Percentiles rank a stretch among this genome's conserved stretches.
Conservation (phyloP, 2,329 filamentous ascomycete genomes). For the Penicillium janthinellum region DNA sequence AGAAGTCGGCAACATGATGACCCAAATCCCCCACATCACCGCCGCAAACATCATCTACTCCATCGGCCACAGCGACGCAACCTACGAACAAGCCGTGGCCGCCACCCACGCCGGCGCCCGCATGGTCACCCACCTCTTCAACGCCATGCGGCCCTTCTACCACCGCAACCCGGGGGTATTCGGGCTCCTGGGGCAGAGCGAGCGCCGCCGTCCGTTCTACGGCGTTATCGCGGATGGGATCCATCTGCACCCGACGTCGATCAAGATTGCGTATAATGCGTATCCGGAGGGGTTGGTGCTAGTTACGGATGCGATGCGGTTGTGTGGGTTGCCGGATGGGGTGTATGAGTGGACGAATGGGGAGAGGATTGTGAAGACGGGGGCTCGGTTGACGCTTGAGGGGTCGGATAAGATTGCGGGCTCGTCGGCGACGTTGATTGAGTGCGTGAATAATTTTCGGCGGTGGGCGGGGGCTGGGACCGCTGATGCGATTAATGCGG, state of each 20-base stretch:
- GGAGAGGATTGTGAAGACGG: slow-evolving; percentile 61
- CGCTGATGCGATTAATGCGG: slow-evolving; percentile 43
- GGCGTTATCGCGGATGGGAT: slow-evolving; percentile 90
- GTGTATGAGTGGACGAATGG: slow-evolving; percentile 83
- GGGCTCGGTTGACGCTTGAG: slow-evolving; percentile 72
- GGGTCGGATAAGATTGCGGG: slow-evolving; percentile 79
- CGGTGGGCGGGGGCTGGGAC: slow-evolving; percentile 44
- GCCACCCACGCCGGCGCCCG: slow-evolving; percentile 74
- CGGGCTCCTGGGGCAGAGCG: slow-evolving; percentile 73
- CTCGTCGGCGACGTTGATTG: slow-evolving; percentile 52
- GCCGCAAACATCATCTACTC: slow-evolving; percentile 71
- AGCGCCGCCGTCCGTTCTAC: slow-evolving; percentile 67
- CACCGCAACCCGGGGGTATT: slow-evolving; percentile 91
- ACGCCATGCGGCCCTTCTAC: slow-evolving; percentile 87
- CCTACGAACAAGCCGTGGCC: slow-evolving; percentile 75
- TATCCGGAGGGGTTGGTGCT: slow-evolving; percentile 84
- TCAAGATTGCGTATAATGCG: slow-evolving; percentile 86
- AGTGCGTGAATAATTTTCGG: slow-evolving; percentile 49
- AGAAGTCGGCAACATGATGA: slow-evolving; percentile 71
- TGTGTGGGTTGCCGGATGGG: slow-evolving; percentile 81
- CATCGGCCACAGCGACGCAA: slow-evolving; percentile 84
- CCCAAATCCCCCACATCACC: slow-evolving; percentile 67
- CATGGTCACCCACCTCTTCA: slow-evolving; percentile 94
- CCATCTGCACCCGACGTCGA: slow-evolving; percentile 82
- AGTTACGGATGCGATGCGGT: slow-evolving; percentile 89